Conservation (phyloP, 2,329 filamentous ascomycete genomes). For the Helotiales sp. region DNA sequence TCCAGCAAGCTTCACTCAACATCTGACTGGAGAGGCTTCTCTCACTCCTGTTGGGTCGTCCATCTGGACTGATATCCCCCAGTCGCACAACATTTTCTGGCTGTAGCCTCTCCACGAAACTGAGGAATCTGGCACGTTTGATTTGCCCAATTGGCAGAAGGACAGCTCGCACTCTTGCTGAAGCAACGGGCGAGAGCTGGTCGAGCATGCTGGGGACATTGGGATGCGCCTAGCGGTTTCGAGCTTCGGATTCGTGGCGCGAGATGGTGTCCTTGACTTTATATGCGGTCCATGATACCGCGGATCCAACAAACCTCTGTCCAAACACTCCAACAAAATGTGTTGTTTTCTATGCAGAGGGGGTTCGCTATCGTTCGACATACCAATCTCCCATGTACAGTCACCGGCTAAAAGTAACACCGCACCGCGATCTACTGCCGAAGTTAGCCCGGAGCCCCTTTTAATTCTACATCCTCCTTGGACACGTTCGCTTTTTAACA, state of each 20-base stretch:
- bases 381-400: background rate
- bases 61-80: conserved; percentile 84
- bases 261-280: background rate
- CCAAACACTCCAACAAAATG: background rate
- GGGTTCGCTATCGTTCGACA: background rate
- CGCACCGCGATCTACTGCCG: background rate
- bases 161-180: conserved; percentile 86
- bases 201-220: conserved; percentile 78
- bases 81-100: conserved; percentile 81
- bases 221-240: conserved; percentile 38
- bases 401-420: background rate
- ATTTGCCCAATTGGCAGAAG: conserved; percentile 87
- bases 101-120: conserved; percentile 79
- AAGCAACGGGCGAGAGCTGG: conserved; percentile 87
- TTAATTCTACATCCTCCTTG: background rate
- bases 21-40: background rate
- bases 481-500: no score
- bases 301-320: conserved; percentile 2
- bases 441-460: background rate
- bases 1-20: background rate
- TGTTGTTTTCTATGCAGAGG: background rate
- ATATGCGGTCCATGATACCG: conserved; percentile 19
- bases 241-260: conserved; percentile 6
- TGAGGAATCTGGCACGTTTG: conserved; percentile 77
- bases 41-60: conserved; percentile 84